phyloP scores from a whole-genome alignment of 495 filamentous ascomycete genomes.

The Hypoxylon fragiforme region DNA sequence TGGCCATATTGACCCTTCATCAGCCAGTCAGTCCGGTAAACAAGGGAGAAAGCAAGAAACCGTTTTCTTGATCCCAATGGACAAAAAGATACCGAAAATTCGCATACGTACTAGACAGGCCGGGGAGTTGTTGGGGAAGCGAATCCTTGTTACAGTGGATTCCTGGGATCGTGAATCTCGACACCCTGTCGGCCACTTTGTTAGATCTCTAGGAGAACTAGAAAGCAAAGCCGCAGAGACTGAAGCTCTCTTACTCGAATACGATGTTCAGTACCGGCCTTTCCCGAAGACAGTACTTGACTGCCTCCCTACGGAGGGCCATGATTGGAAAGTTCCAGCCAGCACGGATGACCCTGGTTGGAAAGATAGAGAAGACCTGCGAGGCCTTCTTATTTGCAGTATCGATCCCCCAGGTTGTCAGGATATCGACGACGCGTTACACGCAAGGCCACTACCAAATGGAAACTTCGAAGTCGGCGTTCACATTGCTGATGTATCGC shows the following conservation, averaged over 20 bases:
- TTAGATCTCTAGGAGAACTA: constrained; percentile 87
- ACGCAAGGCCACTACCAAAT: constrained; percentile 81
- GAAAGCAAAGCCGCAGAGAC: constrained; percentile 96
- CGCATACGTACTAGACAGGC: constrained; percentile 89
- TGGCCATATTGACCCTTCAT: constrained; percentile 86
- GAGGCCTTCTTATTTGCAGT: constrained; percentile 88
- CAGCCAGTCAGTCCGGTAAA: constrained; percentile 68
- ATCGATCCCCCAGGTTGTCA: constrained; percentile 96
- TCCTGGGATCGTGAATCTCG: constrained; percentile 91
- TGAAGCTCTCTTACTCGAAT: constrained; percentile 90
- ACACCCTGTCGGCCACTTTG: constrained; percentile 91
- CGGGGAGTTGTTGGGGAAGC: constrained; percentile 81
- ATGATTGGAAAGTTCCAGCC: constrained; percentile 87
- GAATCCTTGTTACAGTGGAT: constrained; percentile 94
- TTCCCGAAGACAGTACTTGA: constrained; percentile 95
- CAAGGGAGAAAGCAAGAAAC: constrained; percentile 83
- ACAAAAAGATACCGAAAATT: constrained; percentile 95
- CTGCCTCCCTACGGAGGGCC: constrained; percentile 88
- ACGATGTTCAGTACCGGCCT: constrained; percentile 95
- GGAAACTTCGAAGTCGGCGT: constrained; percentile 96
- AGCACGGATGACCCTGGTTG: constrained; percentile 79
- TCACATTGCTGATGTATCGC: constrained; percentile 98
- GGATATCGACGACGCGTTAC: constrained; percentile 97
- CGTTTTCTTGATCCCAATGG: constrained; percentile 95
- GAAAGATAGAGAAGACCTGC: constrained; percentile 78